phyloP scores from a whole-genome alignment of 495 filamentous ascomycete species.

The Viridothelium virens region DNA sequence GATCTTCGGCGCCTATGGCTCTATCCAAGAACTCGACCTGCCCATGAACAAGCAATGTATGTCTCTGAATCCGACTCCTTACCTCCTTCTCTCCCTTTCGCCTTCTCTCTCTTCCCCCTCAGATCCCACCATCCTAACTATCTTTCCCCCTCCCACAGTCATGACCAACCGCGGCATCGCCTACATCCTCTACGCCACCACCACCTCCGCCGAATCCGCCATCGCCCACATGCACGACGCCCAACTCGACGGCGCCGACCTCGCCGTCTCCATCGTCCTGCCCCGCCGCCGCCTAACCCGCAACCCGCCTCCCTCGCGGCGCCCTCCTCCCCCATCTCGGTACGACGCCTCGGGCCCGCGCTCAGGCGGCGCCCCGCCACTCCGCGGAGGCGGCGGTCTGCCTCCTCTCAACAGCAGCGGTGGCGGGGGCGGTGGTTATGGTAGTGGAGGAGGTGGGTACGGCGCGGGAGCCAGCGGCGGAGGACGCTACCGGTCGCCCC shows the following conservation, averaged over 20 bases:
- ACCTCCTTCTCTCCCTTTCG: not conserved
- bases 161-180: slow-evolving; percentile 88
- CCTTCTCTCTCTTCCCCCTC: not conserved
- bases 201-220: slow-evolving; percentile 74
- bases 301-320: slow-evolving; percentile 30
- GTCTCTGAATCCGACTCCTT: not conserved
- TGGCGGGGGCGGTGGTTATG: not conserved
- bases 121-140: slow-evolving; percentile 11
- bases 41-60: slow-evolving; percentile 82
- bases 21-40: slow-evolving; percentile 77
- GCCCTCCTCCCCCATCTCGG: slow-evolving; percentile 17
- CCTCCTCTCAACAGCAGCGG: slow-evolving; percentile 21
- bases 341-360: slow-evolving; percentile 14
- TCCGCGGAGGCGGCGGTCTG: slow-evolving; percentile 1
- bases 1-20: slow-evolving; percentile 84
- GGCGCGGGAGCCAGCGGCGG: slow-evolving; percentile 26
- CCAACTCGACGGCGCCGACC: slow-evolving; percentile 77
- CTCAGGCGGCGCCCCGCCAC: not conserved
- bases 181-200: slow-evolving; percentile 76
- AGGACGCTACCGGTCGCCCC: slow-evolving; percentile 25
- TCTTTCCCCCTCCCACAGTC: slow-evolving; percentile 44
- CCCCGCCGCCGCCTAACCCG: slow-evolving; percentile 55
- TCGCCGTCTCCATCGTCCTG: slow-evolving; percentile 90
- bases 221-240: slow-evolving; percentile 98
- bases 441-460: slow-evolving; percentile 13